Conservation (phyloP, 2,329 filamentous ascomycete genomes). For the Davidsoniella virescens region DNA sequence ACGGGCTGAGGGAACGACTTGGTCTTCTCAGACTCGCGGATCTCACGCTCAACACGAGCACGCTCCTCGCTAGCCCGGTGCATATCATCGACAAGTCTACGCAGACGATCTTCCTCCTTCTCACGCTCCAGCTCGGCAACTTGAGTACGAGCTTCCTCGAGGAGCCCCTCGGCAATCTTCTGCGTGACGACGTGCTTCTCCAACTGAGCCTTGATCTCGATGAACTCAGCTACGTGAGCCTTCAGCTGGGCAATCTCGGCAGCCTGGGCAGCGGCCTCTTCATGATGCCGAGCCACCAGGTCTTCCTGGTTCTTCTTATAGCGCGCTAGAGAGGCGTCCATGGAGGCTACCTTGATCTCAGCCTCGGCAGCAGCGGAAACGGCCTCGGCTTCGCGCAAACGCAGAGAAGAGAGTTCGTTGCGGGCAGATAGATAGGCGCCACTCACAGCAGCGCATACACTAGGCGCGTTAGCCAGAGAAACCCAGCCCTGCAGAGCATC, state of each 20-base stretch:
- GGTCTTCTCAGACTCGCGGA: background rate
- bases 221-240: too few species aligned
- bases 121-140: conserved; percentile 3
- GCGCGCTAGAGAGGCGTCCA: background rate
- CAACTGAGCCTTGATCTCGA: background rate
- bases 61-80: conserved; percentile 2
- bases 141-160: background rate
- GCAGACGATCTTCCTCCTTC: background rate
- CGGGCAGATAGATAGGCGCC: background rate
- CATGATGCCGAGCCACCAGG: background rate
- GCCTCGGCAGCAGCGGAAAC: too few species aligned
- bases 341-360: background rate
- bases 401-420: background rate
- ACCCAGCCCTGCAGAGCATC: conserved; percentile 7
- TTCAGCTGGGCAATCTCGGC: too few species aligned
- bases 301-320: background rate
- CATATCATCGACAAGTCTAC: conserved; percentile 6
- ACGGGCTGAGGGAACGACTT: too few species aligned
- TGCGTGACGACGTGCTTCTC: background rate
- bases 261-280: too few species aligned
- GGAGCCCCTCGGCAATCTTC: background rate
- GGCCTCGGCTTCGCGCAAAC: background rate
- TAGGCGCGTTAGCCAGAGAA: conserved; percentile 8
- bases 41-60: background rate
- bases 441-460: conserved; percentile 3